Percentiles rank a stretch among this genome's conserved stretches.
Evolutionary conservation across 106 monocot genomes (phyloP).

Genomic region (Allium fistulosum): DNA sequence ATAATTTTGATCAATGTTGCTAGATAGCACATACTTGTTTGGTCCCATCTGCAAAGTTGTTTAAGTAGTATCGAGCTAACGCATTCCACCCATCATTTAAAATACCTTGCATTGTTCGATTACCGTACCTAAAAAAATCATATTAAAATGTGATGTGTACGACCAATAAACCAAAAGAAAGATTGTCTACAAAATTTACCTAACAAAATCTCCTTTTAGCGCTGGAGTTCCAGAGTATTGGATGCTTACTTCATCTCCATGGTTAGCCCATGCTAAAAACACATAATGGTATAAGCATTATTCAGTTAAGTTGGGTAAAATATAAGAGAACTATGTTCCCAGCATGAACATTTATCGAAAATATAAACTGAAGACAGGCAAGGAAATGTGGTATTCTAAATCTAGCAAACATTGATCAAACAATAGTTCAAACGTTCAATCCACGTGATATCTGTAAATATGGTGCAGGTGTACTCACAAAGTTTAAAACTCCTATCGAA

Average conservation of each 20-base stretch:
- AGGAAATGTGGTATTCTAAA: background rate
- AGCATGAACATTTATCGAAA: background rate
- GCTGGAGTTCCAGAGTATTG: constrained; percentile 98
- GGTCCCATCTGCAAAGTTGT: constrained; percentile 66
- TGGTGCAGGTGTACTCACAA: constrained; percentile 34
- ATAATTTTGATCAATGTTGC: too few relatives aligned
- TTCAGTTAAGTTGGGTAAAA: background rate
- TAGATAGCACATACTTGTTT: constrained; percentile 40
- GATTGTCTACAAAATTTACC: constrained; percentile 26
- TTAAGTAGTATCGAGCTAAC: constrained; percentile 62
- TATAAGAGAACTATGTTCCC: too few relatives aligned
- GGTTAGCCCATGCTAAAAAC: constrained; percentile 93
- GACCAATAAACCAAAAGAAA: background rate
- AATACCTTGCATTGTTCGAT: constrained; percentile 48
- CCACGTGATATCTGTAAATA: too few relatives aligned
- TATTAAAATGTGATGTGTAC: background rate
- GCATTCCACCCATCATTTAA: constrained; percentile 58
- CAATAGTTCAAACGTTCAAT: too few relatives aligned
- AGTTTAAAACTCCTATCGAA: constrained; percentile 87
- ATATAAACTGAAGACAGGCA: background rate
- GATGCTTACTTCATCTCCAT: constrained; percentile 98
- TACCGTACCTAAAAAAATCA: constrained; percentile 37
- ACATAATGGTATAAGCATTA: constrained; percentile 1
- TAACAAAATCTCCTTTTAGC: constrained; percentile 96
- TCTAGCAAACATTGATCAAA: too few relatives aligned